Base-by-base conservation (phyloP, 768 basidiomycete species). In the Amanita molliuscula region DNA sequence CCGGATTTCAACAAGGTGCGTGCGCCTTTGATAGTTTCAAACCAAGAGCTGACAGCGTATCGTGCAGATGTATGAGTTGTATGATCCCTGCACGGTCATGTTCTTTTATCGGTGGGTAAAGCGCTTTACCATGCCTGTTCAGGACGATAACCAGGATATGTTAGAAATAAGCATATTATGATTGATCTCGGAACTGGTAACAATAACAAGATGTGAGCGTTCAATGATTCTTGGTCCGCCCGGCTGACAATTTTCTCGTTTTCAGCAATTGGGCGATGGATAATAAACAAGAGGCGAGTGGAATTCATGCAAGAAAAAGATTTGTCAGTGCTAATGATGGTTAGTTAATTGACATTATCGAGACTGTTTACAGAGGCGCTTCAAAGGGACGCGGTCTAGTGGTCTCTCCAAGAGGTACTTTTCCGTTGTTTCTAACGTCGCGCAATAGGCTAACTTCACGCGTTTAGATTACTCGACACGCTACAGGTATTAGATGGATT, bases 171-270 rank as follows among this genome's bases (percentile, higher is more conserved):
- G 64, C 96, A 98, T 63, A 98, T 98, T 69, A 98, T 98, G 95
- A 97, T 99, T 61, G 96, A 97, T 79, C 70, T 98, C 56, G 94
- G 93, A n/a, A 98, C 94, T 44, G 94, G 94, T 74, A 96, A 98
- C 68, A 97, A 97, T 69, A 97, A 97, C 70, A 97, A 98, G 73
- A 96, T 96, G 93, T 94, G 51, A 56, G 90, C 49, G 29, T 21
- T 28, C 10, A 38, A 49, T 62, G 44, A 60, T 42, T 23, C 40
- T 18, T 25, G n/a, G 28, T 42, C 13, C 11, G 8, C 25, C 15
- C 16, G 15, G 33, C 18, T 20, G 18, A 25, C 35, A 31, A 20
- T 35, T 35, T 10, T 21, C 20, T 31, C 31, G 31, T 31, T 34
- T 41, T 40, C 58, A 97, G 96, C 66, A 98, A 97, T 65, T 98